Conservation (phyloP, 108 stramenopile species). For the Ochromonas danica region DNA sequence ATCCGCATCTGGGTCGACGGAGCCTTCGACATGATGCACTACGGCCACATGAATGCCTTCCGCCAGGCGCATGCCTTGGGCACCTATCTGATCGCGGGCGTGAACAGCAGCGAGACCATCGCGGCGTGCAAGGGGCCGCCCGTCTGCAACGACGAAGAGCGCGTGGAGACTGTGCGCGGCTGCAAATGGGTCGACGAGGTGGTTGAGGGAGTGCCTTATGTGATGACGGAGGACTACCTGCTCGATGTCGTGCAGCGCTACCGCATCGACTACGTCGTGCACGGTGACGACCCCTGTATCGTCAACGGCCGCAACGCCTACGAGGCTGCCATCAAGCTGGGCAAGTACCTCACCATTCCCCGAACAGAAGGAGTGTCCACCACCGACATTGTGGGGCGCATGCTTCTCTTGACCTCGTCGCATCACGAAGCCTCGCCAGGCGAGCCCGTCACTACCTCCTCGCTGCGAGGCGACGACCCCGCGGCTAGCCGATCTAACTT, state of each 20-base stretch:
- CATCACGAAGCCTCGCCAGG: conserved; percentile 65
- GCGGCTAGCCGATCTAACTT: conserved; percentile 51
- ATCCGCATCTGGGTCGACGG: conserved; percentile 92
- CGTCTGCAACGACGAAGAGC: conserved; percentile 88
- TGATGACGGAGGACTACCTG: conserved; percentile 84
- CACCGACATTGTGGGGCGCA: conserved; percentile 97
- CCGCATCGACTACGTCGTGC: conserved; percentile 87
- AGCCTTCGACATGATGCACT: conserved; percentile 96
- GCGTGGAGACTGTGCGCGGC: conserved; percentile 79
- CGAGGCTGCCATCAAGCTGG: conserved; percentile 56
- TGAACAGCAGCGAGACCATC: conserved; percentile 92
- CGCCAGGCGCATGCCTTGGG: conserved; percentile 89
- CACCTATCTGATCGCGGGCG: conserved; percentile 89
- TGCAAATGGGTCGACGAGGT: conserved; percentile 99
- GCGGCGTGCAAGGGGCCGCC: conserved; percentile 85
- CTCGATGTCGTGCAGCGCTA: conserved; percentile 78
- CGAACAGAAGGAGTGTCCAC: conserved; percentile 98
- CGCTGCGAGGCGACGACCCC: not conserved
- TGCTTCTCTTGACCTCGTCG: conserved; percentile 84
- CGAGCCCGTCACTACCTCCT: not conserved
- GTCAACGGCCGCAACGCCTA: conserved; percentile 65
- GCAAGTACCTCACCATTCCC: conserved; percentile 73
- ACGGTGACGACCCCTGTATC: conserved; percentile 98
- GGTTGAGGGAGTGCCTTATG: conserved; percentile 88
- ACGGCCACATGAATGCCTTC: conserved; percentile 99